phyloP scores from a whole-genome alignment of 805 yeast species.

The Pichia nakasei region DNA sequence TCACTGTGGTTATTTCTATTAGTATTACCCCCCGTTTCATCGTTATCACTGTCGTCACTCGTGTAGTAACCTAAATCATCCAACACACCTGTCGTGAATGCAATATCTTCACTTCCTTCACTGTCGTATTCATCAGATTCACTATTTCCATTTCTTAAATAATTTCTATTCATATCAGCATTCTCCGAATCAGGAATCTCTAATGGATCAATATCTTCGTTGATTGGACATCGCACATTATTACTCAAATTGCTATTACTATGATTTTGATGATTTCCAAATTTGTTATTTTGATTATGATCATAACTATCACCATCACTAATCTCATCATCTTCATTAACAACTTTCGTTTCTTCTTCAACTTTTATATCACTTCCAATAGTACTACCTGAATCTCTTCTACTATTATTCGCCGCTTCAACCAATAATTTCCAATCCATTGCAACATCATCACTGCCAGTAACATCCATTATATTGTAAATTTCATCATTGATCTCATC shows the following conservation, averaged over 20 bases:
- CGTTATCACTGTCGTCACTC: constrained; percentile 9
- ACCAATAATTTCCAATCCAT: constrained; percentile 9
- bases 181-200: constrained; percentile 4
- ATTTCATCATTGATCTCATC: constrained; percentile 1
- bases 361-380: constrained; percentile 3
- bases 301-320: too few relatives aligned
- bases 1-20: too few relatives aligned
- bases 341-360: too few relatives aligned
- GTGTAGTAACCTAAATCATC: constrained; percentile 10
- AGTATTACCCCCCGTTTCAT: background rate
- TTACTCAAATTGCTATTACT: too few relatives aligned
- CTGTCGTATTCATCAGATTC: background rate
- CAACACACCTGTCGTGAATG: constrained; percentile 5
- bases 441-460: constrained; percentile 9
- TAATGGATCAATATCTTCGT: constrained; percentile 1
- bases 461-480: constrained; percentile 1
- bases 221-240: background rate
- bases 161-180: background rate
- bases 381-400: constrained; percentile 12
- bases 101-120: background rate
- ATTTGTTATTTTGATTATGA: too few relatives aligned
- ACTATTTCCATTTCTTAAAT: background rate
- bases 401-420: constrained; percentile 3
- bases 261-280: too few relatives aligned
- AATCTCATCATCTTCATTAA: background rate